These are phyloP conservation scores for Phytophthora podocarpi DNA, from an alignment of 352 stramenopile species.

Conservation along the genomic window DNA sequence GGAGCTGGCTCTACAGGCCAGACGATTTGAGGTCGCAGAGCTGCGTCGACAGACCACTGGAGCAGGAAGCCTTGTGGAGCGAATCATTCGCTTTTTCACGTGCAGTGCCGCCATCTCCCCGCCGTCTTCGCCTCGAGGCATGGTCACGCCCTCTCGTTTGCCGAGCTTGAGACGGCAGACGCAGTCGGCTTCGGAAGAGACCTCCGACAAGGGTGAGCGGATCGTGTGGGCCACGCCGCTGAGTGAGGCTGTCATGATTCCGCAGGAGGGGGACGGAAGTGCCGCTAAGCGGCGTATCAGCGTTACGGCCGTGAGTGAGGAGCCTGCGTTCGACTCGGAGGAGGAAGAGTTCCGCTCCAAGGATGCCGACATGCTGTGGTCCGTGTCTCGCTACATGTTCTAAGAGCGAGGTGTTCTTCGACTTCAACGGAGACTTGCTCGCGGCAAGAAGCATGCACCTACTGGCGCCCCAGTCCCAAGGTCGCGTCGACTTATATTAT, in stretches of 20 bases:
- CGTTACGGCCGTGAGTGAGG: slow-evolving; percentile 35
- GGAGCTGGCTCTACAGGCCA: slow-evolving; percentile 58
- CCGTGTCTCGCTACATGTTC: slow-evolving; percentile 61
- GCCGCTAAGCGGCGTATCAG: slow-evolving; percentile 32
- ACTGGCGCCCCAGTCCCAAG: slow-evolving; percentile 7
- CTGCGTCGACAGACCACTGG: slow-evolving; percentile 43
- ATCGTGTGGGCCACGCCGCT: slow-evolving; percentile 42
- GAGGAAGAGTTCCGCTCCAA: slow-evolving; percentile 63
- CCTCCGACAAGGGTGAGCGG: slow-evolving; percentile 32
- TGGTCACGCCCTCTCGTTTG: slow-evolving; percentile 34
- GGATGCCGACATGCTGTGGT: slow-evolving; percentile 62
- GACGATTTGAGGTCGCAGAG: slow-evolving; percentile 56
- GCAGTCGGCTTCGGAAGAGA: slow-evolving; percentile 35
- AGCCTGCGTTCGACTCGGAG: slow-evolving; percentile 41
- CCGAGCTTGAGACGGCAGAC: slow-evolving; percentile 35
- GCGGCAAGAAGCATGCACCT: slow-evolving; percentile 19
- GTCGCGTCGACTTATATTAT: slow-evolving; percentile 31
- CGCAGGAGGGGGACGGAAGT: slow-evolving; percentile 34
- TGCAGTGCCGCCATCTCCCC: slow-evolving; percentile 67
- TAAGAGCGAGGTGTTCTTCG: slow-evolving; percentile 25
- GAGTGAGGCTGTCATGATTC: slow-evolving; percentile 38
- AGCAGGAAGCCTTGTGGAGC: slow-evolving; percentile 54
- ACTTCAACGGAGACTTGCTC: slow-evolving; percentile 17
- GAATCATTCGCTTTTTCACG: slow-evolving; percentile 87
- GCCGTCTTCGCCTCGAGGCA: slow-evolving; percentile 46